Percentiles rank a stretch among this genome's conserved stretches.
Conservation (phyloP, 2,329 filamentous ascomycete genomes). For the Paradendryphiella salina region DNA sequence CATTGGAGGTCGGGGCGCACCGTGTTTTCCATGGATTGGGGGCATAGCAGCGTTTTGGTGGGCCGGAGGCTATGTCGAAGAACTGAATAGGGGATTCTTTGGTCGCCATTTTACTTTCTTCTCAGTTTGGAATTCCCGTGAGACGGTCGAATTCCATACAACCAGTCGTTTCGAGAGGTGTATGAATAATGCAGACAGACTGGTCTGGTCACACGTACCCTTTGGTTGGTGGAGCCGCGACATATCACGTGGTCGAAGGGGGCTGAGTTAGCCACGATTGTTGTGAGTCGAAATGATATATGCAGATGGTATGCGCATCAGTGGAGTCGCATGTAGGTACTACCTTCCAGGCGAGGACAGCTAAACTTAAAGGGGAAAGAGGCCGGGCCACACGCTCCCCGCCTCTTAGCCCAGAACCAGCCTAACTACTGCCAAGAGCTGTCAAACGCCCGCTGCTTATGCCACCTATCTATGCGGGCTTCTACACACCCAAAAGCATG, state of each 20-base stretch:
- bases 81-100: conserved; percentile 26
- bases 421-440: too few species aligned
- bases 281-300: conserved; percentile 1
- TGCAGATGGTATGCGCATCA: neutral
- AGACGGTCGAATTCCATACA: neutral
- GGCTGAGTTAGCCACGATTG: neutral
- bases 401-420: too few species aligned
- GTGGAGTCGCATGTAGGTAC: neutral
- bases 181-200: too few species aligned
- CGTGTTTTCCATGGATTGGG: conserved; percentile 56
- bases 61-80: conserved; percentile 54
- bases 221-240: neutral
- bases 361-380: too few species aligned
- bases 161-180: neutral
- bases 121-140: neutral
- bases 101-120: neutral
- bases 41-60: conserved; percentile 43
- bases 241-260: neutral
- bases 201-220: neutral
- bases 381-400: too few species aligned
- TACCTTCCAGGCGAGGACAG: too few species aligned
- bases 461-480: too few species aligned
- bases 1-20: conserved; percentile 29
- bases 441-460: too few species aligned
- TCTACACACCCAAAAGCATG: too few species aligned